Percentiles rank a stretch among this genome's conserved stretches.
Evolutionary conservation across 345 rosid species (phyloP).

Genomic region (Garcia nutans): DNA sequence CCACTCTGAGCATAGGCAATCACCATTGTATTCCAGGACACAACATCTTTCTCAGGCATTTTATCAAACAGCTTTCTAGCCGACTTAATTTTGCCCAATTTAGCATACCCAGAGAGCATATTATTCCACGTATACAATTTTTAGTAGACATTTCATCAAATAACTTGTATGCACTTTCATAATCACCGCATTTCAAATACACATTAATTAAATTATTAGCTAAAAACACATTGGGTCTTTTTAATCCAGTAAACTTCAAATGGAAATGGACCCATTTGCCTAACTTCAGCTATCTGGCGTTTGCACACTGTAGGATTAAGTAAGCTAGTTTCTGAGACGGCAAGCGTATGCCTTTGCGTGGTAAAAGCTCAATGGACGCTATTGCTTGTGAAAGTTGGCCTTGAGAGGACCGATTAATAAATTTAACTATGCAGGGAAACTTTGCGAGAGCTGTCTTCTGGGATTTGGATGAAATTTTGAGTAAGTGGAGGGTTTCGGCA

Average conservation of each 20-base stretch:
- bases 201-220: constrained; percentile 54
- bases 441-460: constrained; percentile 18
- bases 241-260: constrained; percentile 59
- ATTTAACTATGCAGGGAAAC: constrained; percentile 40
- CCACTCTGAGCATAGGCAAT: constrained; percentile 57
- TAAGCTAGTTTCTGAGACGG: constrained; percentile 45
- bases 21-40: constrained; percentile 84
- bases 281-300: constrained; percentile 46
- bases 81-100: constrained; percentile 53
- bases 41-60: constrained; percentile 69
- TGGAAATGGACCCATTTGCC: constrained; percentile 80
- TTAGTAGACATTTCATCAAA: constrained; percentile 59
- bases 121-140: constrained; percentile 70
- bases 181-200: constrained; percentile 52
- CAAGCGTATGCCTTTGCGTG: constrained; percentile 54
- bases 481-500: constrained; percentile 4
- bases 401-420: constrained; percentile 33
- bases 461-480: constrained; percentile 26
- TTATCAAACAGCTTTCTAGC: constrained; percentile 64
- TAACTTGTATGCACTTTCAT: constrained; percentile 47
- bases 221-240: constrained; percentile 48
- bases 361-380: constrained; percentile 47
- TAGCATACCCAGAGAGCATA: constrained; percentile 66
- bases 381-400: constrained; percentile 49
- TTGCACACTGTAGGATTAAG: constrained; percentile 46